Percentiles rank a stretch among this genome's conserved stretches.
Evolutionary conservation across 768 basidiomycete genomes (phyloP).

Genomic region (Calocybe indica): DNA sequence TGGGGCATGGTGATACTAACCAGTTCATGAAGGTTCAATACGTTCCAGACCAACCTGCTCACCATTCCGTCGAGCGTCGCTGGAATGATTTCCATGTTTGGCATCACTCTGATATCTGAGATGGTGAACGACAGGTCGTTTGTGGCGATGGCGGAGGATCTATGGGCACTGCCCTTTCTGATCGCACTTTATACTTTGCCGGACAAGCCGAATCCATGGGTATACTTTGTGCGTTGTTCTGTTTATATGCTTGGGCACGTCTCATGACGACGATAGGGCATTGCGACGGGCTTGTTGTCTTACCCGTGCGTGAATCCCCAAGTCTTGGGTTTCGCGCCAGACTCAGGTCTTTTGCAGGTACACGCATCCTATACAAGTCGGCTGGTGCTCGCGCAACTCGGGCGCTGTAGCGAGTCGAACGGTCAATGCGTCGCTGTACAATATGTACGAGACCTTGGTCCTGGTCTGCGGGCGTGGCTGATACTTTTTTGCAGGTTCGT

Average conservation of each 20-base stretch:
- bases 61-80: constrained; percentile 49
- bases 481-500: constrained; percentile 25
- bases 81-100: constrained; percentile 47
- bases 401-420: constrained; percentile 56
- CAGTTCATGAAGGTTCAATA: constrained; percentile 38
- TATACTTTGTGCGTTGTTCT: constrained; percentile 37
- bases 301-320: constrained; percentile 28
- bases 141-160: constrained; percentile 45
- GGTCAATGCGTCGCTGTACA: constrained; percentile 54
- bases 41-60: constrained; percentile 55
- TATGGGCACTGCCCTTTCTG: constrained; percentile 60
- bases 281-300: constrained; percentile 38
- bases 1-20: neutral
- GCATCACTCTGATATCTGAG: constrained; percentile 45
- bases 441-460: constrained; percentile 30
- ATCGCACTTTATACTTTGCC: constrained; percentile 48
- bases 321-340: constrained; percentile 9
- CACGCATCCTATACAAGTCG: constrained; percentile 49
- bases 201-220: constrained; percentile 43
- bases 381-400: constrained; percentile 55
- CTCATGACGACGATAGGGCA: constrained; percentile 20
- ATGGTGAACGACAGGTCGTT: constrained; percentile 46
- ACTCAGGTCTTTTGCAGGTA: constrained; percentile 22
- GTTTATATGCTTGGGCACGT: neutral
- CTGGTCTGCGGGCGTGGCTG: neutral